A percentile compares a stretch with the other conserved stretches of the same genome.
Conservation (phyloP, 192 early-diverging fungal species). For the Geosiphon pyriformis region DNA sequence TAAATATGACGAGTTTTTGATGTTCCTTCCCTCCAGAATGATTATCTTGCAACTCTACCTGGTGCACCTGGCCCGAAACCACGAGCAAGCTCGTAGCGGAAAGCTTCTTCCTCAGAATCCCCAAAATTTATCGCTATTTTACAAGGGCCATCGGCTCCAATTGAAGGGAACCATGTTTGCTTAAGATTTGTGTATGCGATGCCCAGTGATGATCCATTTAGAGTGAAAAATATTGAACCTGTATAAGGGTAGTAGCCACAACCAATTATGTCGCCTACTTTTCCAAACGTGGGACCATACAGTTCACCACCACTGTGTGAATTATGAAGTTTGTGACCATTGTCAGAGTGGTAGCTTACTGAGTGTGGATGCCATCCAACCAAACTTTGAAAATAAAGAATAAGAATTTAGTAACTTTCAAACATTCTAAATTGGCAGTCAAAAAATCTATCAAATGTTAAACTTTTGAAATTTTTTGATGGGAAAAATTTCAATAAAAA, state of each 20-base stretch:
- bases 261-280: conserved; percentile 44
- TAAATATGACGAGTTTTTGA: too few species aligned
- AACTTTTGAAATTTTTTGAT: too few species aligned
- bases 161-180: conserved; percentile 38
- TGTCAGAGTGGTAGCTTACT: conserved; percentile 40
- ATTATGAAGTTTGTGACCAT: conserved; percentile 39
- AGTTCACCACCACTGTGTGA: conserved; percentile 25
- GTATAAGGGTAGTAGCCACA: conserved; percentile 47
- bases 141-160: conserved; percentile 42
- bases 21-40: neutral
- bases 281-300: conserved; percentile 33
- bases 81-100: neutral
- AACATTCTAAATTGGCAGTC: neutral
- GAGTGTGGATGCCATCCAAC: conserved; percentile 45
- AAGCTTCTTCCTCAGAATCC: neutral
- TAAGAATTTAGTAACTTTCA: neutral
- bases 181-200: conserved; percentile 33
- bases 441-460: too few species aligned
- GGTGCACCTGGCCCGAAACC: neutral
- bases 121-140: conserved; percentile 42
- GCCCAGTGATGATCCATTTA: conserved; percentile 39
- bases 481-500: neutral
- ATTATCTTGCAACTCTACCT: neutral
- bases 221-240: conserved; percentile 47
- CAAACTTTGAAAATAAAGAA: conserved; percentile 9